Base-by-base conservation (phyloP, 2,329 filamentous ascomycete species). In the Monilinia aucupariae region DNA sequence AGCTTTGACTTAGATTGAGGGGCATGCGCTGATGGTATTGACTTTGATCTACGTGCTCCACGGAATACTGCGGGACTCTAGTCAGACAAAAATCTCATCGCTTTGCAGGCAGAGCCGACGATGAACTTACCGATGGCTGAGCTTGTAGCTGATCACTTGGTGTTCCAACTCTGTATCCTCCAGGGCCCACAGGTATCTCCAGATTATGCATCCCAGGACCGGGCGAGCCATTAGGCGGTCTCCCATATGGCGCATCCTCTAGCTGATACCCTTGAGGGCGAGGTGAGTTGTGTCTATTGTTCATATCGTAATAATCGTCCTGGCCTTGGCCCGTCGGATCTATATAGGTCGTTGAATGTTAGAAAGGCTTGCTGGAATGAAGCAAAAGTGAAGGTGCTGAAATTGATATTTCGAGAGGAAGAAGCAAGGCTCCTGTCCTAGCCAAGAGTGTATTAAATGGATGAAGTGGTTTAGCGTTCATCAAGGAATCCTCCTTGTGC, bases 211-310 rank as follows among this genome's bases (percentile, higher is more conserved):
- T 76, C 71, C 68, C 65, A 59, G 71, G 67, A 32, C 62, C 65
- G 59, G 70, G 68, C 41, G 68, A 69, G 30, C 63, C 64, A 39
- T 32, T 60, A 13, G 63, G 51, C 25, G 55, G 67, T 68, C 69
- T 69, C 34, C 70, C 68, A 68, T 74, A 73, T 25, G 68, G 68
- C 41, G 66, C 56, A 75, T 96, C 90, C 51, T 94, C 88, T 53
- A 96, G 82, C 74, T 96, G 90, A 75, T 96, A 96, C 68, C 87
- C 85, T 70, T 88, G 84, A 34, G 88, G 89, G 68, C 90, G 87
- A 55, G 91, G 90, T 53, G 91, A 94, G 9, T 59, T 41, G 25
- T 48, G 48, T 39, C 71, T 75, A 68, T 77, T 79, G 71, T 85
- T 81, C 84, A 86, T 86, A 74, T 82, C 80, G 77, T 84, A 84